A percentile compares a stretch with the other conserved stretches of the same genome.
These are phyloP conservation scores for Starmerella sp. DNA, from an alignment of 805 yeast genomes.

Conservation along the genomic window DNA sequence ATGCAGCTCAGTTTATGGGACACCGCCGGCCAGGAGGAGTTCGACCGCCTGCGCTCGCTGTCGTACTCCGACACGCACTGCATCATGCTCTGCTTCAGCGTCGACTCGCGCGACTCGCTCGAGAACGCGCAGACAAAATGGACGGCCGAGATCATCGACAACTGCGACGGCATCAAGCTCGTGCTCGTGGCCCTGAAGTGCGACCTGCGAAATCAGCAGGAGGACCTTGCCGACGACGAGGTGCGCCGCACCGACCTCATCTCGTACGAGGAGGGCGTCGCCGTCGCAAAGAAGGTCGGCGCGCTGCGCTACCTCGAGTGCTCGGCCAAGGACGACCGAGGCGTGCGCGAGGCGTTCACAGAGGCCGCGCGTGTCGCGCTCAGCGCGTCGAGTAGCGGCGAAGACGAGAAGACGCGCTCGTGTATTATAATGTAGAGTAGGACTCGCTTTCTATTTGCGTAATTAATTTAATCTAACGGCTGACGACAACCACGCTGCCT, in stretches of 20 bases:
- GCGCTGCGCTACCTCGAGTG: constrained; percentile 93
- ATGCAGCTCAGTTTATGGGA: constrained; percentile 93
- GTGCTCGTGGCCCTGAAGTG: constrained; percentile 92
- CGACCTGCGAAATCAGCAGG: constrained; percentile 69
- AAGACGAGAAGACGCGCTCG: constrained; percentile 24
- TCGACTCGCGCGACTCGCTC: constrained; percentile 86
- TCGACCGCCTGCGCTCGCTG: constrained; percentile 82
- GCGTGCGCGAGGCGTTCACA: constrained; percentile 98
- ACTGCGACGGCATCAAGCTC: constrained; percentile 90
- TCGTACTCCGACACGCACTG: constrained; percentile 94
- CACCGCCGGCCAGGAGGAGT: constrained; percentile 98
- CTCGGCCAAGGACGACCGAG: constrained; percentile 90
- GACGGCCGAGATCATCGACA: constrained; percentile 95
- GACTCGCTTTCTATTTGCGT: not conserved
- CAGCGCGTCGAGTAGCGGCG: constrained; percentile 64
- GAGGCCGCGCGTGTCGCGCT: constrained; percentile 97
- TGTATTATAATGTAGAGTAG: constrained; percentile 18
- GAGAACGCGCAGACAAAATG: constrained; percentile 92
- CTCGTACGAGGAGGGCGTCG: constrained; percentile 84
- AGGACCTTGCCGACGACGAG: constrained; percentile 31
- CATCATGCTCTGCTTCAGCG: constrained; percentile 89
- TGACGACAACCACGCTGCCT: no score
- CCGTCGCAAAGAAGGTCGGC: constrained; percentile 84
- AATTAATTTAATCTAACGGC: not conserved
- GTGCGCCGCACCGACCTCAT: constrained; percentile 38